Evolutionary conservation across 2,329 filamentous ascomycete species (phyloP).

Genomic region (Trichoderma cornu-damae): DNA sequence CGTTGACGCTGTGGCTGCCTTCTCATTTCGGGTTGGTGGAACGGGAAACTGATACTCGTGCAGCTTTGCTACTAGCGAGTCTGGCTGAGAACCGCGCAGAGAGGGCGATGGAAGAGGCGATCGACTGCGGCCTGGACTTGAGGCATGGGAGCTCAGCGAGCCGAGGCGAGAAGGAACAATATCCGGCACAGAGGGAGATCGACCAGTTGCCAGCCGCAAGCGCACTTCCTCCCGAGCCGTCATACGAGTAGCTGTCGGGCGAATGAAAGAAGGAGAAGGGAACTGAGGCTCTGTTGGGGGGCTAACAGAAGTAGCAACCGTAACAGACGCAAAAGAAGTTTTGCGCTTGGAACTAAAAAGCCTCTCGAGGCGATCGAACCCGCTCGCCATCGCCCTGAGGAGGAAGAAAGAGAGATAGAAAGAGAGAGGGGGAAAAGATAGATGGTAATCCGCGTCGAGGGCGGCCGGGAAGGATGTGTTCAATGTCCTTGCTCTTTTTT

Average conservation of each 20-base stretch:
- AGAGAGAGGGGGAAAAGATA: background rate
- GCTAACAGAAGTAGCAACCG: conserved; percentile 21
- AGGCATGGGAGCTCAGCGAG: conserved; percentile 17
- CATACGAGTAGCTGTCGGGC: conserved; percentile 52
- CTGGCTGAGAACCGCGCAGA: conserved; percentile 22
- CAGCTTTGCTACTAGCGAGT: conserved; percentile 29
- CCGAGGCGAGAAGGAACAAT: conserved; percentile 8
- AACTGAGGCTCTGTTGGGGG: conserved; percentile 37
- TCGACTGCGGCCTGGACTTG: conserved; percentile 19
- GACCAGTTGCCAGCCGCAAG: conserved; percentile 27
- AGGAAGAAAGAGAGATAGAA: background rate
- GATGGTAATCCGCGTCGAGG: background rate
- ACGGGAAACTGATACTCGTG: conserved; percentile 37
- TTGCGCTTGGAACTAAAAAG: conserved; percentile 46
- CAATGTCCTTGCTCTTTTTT: background rate
- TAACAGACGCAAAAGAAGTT: conserved; percentile 27
- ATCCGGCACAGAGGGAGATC: conserved; percentile 29
- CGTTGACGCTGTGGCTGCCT: conserved; percentile 25
- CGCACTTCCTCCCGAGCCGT: conserved; percentile 48
- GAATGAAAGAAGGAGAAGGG: conserved; percentile 51
- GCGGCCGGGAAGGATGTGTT: background rate
- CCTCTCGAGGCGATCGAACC: conserved; percentile 47
- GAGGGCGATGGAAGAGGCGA: conserved; percentile 28
- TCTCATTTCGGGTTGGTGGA: conserved; percentile 29
- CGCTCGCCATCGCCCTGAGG: conserved; percentile 41